Evolutionary conservation across 2,329 filamentous ascomycete species (phyloP), one percentile per base, ranked within the genome.

Genomic region (Trichoderma breve): DNA sequence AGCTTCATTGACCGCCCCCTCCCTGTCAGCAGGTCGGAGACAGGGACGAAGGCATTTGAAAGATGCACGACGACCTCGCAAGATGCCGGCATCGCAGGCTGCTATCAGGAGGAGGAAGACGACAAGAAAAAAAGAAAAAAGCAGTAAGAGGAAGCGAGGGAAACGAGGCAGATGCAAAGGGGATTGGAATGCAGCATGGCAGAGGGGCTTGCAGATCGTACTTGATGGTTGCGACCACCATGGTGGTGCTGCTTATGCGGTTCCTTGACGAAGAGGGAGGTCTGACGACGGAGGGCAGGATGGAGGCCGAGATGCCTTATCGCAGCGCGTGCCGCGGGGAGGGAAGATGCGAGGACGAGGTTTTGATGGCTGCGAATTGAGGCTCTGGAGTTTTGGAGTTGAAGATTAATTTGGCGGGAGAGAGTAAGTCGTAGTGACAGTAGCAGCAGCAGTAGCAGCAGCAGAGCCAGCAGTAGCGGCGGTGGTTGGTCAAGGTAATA

Each of bases 191-290:
- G 67, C 53, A 74, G 69, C 73, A 73, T 57, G 69, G 68, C 51
- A 71, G 74, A 67, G 60, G 62, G 72, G 73, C 67, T 70, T 73
- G 71, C 62, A 73, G 73, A 74, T 81, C 88, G 80, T 83, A 90
- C 88, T 90, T 90, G 83, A 90, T 90, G 78, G 88, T 90, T 84
- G 87, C 87, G 82, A 89, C 87, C 78, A 89, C 87, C 84, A 89
- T 87, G 81, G 84, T 87, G 82, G 79, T 82, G 78, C 77, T 77
- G 80, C 77, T 57, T 78, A 76, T 77, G 77, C 75, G 75, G 80
- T 82, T 82, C 80, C 81, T 80, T 74, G 73, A 75, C 71, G 79
- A 81, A 69, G 34, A 82, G 82, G 81, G 79, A 78, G 73, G 77
- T 57, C 34, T 60, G 24, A 69, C 62, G 63, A 72, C 62, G 63